Evolutionary conservation across 2,329 filamentous ascomycete genomes (phyloP), one percentile per base, ranked within the genome.

Genomic region (Pyricularia sp.): DNA sequence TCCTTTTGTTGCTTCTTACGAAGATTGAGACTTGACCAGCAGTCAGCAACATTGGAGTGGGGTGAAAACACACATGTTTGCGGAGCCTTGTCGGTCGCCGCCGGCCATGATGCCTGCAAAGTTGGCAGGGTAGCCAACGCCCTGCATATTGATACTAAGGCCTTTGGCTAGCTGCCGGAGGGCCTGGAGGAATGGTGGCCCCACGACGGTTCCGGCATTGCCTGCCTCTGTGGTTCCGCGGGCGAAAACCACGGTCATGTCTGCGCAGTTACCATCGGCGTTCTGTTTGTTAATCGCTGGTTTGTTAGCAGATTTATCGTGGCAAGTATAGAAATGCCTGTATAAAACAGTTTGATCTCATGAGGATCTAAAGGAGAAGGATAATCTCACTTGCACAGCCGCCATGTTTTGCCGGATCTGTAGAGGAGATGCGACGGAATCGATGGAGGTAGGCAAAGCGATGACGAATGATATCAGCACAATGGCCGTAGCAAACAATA

Each of bases 151-250:
- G 2, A 75, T 42, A 12, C 66, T 70, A 36, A 11, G 64, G 25
- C 70, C 69, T n/a, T 68, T 70, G 61, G 74, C 61, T 7, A 69
- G 66, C 10, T 42, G 55, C 64, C 69, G 42, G 11, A 76, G 58
- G 1, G 74, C 74, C 23, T 70, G 36, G 63, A 74, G 71, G 42
- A 76, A 73, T 5, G 71, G 70, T 2, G 76, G 75, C 2, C 75
- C 76, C 12, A 73, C 72, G 2, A 76, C 63, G 20, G 68, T 68
- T 4, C 75, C 74, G 12, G 76, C 69, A 64, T 76, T 76, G 10
- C 75, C 74, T 0, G 68, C 66, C 63, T 77, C 75, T 14, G 69
- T 71, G 5, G 75, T 77, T 6, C 75, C 76, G 28, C 76, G 71
- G 23, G 75, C 75, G 63, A 74, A 77, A 50, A 77, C 69, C 23